Conservation (phyloP, 1,284 basidiomycete genomes). For the Crepidotus sp. region DNA sequence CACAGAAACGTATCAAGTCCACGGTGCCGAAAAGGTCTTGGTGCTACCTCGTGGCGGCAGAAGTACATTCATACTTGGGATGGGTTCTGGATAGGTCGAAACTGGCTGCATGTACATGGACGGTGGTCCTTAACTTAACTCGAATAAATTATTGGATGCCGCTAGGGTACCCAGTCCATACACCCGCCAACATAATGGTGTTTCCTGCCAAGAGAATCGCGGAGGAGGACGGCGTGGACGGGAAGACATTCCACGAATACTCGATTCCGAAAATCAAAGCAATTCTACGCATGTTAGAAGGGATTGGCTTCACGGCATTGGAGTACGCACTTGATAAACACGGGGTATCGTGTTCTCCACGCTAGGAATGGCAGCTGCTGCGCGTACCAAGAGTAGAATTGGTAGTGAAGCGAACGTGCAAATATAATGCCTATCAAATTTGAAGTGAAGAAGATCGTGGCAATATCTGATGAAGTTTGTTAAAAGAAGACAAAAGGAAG, state of each 20-base stretch:
- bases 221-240: slow-evolving; percentile 72
- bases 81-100: slow-evolving; percentile 34
- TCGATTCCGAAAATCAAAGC: slow-evolving; percentile 59
- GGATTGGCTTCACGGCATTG: neutral
- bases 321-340: slow-evolving; percentile 49
- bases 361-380: slow-evolving; percentile 84
- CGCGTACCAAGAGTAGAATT: slow-evolving; percentile 98
- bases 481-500: neutral
- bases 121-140: slow-evolving; percentile 5
- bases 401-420: slow-evolving; percentile 95
- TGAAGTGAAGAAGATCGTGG: slow-evolving; percentile 79
- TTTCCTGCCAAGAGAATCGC: slow-evolving; percentile 53
- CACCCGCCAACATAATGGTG: slow-evolving; percentile 47
- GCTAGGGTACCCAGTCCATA: slow-evolving; percentile 35
- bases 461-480: slow-evolving; percentile 54
- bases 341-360: slow-evolving; percentile 64
- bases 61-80: slow-evolving; percentile 68
- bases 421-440: slow-evolving; percentile 90
- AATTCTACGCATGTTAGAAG: slow-evolving; percentile 38
- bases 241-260: slow-evolving; percentile 84
- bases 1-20: slow-evolving; percentile 64
- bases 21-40: slow-evolving; percentile 67
- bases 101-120: neutral
- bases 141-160: slow-evolving; percentile 15
- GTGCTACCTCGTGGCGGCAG: slow-evolving; percentile 71